A percentile compares a stretch with the other conserved stretches of the same genome.
These are phyloP conservation scores for Oryza coarctata DNA, from an alignment of 176 grass and related monocot species.

Conservation along the genomic window DNA sequence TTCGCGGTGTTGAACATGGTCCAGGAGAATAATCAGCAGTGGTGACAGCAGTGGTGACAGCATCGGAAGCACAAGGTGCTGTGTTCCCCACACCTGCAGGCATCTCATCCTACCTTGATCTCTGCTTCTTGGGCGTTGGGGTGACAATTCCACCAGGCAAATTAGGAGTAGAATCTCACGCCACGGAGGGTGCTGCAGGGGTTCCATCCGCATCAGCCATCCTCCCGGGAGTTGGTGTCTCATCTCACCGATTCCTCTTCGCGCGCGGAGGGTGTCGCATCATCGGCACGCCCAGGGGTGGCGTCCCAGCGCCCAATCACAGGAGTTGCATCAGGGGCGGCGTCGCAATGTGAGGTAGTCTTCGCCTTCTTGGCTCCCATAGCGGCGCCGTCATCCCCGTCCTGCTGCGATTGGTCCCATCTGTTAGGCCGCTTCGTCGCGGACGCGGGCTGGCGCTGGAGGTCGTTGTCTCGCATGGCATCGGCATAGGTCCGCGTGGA, in stretches of 20 bases:
- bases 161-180: conserved; percentile 91
- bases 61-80: conserved; percentile 44
- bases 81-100: conserved; percentile 65
- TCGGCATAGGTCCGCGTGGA: conserved; percentile 72
- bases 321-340: conserved; percentile 75
- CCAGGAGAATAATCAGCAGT: conserved; percentile 77
- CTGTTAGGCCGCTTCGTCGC: conserved; percentile 71
- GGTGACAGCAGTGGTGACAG: conserved; percentile 45
- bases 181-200: conserved; percentile 67
- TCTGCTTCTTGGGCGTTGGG: conserved; percentile 90
- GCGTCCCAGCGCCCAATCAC: conserved; percentile 77
- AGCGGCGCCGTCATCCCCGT: conserved; percentile 41
- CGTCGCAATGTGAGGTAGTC: conserved; percentile 69
- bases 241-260: conserved; percentile 96
- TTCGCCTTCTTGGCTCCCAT: conserved; percentile 62
- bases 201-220: conserved; percentile 86
- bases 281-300: conserved; percentile 68
- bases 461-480: conserved; percentile 67
- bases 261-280: conserved; percentile 62
- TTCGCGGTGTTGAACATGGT: conserved; percentile 60
- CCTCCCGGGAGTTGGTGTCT: conserved; percentile 86
- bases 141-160: conserved; percentile 74
- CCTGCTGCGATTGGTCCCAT: conserved; percentile 82
- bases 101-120: conserved; percentile 94
- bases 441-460: conserved; percentile 48